Evolutionary conservation across 106 monocot species (phyloP).

Genomic region (Acorus gramineus): DNA sequence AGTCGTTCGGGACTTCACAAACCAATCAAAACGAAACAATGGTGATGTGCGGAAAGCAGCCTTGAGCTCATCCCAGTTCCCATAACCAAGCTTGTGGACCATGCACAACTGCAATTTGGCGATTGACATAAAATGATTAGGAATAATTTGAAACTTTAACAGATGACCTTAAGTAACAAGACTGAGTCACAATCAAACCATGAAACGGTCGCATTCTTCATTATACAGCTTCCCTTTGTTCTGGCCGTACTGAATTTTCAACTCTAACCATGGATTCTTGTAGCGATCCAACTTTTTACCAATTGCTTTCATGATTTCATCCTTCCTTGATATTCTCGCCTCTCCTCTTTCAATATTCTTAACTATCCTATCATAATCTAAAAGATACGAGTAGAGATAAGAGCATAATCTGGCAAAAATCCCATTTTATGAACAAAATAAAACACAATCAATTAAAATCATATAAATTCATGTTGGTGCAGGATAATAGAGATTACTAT

Average conservation of each 20-base stretch:
- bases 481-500: too few species aligned
- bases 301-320: conserved; percentile 95
- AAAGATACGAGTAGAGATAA: background rate
- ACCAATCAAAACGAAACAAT: conserved; percentile 96
- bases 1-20: conserved; percentile 92
- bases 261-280: conserved; percentile 92
- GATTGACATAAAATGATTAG: too few species aligned
- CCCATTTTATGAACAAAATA: too few species aligned
- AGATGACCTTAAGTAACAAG: too few species aligned
- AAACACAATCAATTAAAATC: too few species aligned
- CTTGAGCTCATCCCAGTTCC: conserved; percentile 96
- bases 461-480: too few species aligned
- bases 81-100: conserved; percentile 96
- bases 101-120: conserved; percentile 65
- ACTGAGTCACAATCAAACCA: conserved; percentile 32
- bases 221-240: conserved; percentile 96
- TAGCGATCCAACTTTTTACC: conserved; percentile 91
- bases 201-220: conserved; percentile 97
- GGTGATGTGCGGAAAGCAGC: conserved; percentile 85
- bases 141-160: too few species aligned
- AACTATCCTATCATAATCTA: conserved; percentile 93
- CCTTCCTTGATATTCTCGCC: conserved; percentile 79
- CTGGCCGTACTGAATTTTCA: conserved; percentile 97
- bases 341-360: conserved; percentile 98
- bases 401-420: background rate